Conservation (phyloP, 2,329 filamentous ascomycete species). For the Lasiodiplodia hormozganensis region DNA sequence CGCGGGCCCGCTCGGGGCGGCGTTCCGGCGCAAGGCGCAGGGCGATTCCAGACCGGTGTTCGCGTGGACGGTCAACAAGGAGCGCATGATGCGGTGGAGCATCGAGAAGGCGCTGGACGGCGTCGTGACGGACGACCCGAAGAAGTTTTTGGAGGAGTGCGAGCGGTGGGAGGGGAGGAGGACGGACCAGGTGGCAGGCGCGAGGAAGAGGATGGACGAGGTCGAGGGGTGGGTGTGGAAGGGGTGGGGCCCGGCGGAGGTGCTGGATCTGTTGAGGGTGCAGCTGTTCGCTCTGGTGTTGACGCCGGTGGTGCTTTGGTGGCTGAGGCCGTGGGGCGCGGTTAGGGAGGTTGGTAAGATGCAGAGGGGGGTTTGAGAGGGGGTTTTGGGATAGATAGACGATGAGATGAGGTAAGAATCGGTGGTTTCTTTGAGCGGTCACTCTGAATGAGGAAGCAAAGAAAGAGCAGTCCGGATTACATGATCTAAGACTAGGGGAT, state of each 20-base stretch:
- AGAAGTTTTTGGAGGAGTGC: slow-evolving; percentile 66
- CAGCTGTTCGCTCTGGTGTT: slow-evolving; percentile 11
- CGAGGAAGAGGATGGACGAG: not conserved
- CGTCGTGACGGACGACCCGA: slow-evolving; percentile 85
- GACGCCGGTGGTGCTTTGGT: slow-evolving; percentile 21
- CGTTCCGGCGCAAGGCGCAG: slow-evolving; percentile 70
- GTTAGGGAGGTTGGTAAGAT: not conserved
- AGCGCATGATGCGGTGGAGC: slow-evolving; percentile 81
- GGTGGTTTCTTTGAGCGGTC: not conserved
- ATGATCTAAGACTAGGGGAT: not conserved
- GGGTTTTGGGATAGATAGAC: no score
- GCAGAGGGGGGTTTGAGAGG: not conserved
- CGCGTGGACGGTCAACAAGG: slow-evolving; percentile 87
- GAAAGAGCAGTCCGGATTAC: not conserved
- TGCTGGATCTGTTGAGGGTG: slow-evolving; percentile 13
- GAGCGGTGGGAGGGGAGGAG: slow-evolving; percentile 45
- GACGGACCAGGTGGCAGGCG: not conserved
- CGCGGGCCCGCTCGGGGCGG: slow-evolving; percentile 69
- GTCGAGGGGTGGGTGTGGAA: not conserved
- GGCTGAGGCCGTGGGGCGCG: slow-evolving; percentile 18
- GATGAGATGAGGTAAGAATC: not conserved
- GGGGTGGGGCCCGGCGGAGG: not conserved
- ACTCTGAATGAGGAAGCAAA: not conserved
- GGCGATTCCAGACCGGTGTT: slow-evolving; percentile 67
- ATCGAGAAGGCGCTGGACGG: slow-evolving; percentile 73